Percentiles rank a stretch among this genome's conserved stretches.
These are phyloP conservation scores for Brassica napus DNA, from an alignment of 345 rosid species.

Conservation along the genomic window Da-Ae NC_063441.1:3325001-3325500, in stretches of 20 bases:
- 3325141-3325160: neutral
- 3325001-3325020: slow-evolving; percentile 73
- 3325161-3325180: neutral
- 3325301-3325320: neutral
- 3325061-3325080: slow-evolving; percentile 45
- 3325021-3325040: slow-evolving; percentile 57
- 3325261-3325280: slow-evolving; percentile 86
- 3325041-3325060: slow-evolving; percentile 49
- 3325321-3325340: neutral
- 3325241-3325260: slow-evolving; percentile 63
- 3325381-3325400: neutral
- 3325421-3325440: slow-evolving; percentile 13
- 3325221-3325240: slow-evolving; percentile 59
- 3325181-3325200: slow-evolving; percentile 41
- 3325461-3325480: slow-evolving; percentile 13
- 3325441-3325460: neutral
- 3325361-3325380: neutral
- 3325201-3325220: slow-evolving; percentile 61
- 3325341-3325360: neutral
- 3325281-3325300: slow-evolving; percentile 4
- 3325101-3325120: slow-evolving; percentile 46
- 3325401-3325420: neutral
- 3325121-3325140: slow-evolving; percentile 23
- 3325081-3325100: slow-evolving; percentile 51
- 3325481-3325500: neutral